phyloP scores from a whole-genome alignment of 441 rosid genomes.

The Adansonia grandidieri region DNA sequence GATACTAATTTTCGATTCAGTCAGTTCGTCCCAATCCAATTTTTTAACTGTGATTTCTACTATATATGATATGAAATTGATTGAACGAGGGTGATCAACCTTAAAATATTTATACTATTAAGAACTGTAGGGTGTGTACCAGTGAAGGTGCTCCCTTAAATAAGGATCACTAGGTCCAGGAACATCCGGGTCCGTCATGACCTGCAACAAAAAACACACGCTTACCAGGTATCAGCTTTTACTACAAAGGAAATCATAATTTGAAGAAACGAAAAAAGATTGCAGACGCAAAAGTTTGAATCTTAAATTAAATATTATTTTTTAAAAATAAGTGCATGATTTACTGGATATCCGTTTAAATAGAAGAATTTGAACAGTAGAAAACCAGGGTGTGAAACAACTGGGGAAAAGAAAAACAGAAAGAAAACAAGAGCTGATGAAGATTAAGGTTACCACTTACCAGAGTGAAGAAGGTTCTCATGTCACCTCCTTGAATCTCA shows the following conservation, averaged over 20 bases:
- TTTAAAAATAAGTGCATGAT: no score
- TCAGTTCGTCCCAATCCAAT: no score
- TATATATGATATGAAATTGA: not conserved
- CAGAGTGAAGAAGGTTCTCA: conserved; percentile 78
- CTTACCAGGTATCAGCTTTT: not conserved
- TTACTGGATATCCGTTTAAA: not conserved
- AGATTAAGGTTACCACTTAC: conserved; percentile 32
- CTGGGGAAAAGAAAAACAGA: not conserved
- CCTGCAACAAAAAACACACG: conserved; percentile 32
- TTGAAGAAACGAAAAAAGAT: no score
- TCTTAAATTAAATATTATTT: no score
- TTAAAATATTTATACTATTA: not conserved
- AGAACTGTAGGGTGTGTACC: conserved; percentile 38
- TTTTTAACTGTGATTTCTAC: not conserved
- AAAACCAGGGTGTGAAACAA: not conserved
- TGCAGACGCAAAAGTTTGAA: no score
- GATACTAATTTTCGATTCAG: no score
- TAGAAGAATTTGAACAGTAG: not conserved
- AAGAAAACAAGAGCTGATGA: not conserved
- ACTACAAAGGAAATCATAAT: no score
- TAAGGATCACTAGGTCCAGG: conserved; percentile 83
- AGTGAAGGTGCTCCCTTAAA: conserved; percentile 68
- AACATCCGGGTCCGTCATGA: conserved; percentile 77
- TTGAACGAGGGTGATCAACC: not conserved
- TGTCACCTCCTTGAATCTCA: conserved; percentile 66